A percentile compares a stretch with the other conserved stretches of the same genome.
Conservation (phyloP, 352 stramenopile genomes). For the Globisporangium radiosum region DNA sequence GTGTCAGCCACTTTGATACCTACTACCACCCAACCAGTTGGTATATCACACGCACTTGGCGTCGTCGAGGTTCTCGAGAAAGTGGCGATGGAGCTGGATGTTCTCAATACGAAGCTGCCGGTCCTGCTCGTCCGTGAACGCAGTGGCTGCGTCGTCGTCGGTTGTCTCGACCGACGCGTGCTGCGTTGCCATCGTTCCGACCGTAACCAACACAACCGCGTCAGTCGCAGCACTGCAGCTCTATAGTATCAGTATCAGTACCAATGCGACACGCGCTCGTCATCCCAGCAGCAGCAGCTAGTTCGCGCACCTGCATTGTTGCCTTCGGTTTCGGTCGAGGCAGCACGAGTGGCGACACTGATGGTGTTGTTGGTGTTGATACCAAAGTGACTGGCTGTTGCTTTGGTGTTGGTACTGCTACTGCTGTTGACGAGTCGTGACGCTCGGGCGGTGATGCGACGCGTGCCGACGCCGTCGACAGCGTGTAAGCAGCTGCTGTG, state of each 20-base stretch:
- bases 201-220: background rate
- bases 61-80: slow-evolving; percentile 83
- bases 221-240: background rate
- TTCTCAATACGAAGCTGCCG: slow-evolving; percentile 65
- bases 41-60: slow-evolving; percentile 44
- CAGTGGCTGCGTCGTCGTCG: slow-evolving; percentile 30
- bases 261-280: too few species aligned
- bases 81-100: slow-evolving; percentile 69
- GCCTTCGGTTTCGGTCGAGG: slow-evolving; percentile 2
- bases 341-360: background rate
- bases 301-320: slow-evolving; percentile 6
- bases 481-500: too few species aligned
- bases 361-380: background rate
- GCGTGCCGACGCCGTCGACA: too few species aligned
- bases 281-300: background rate
- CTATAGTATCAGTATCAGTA: too few species aligned
- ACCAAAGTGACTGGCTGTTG: background rate
- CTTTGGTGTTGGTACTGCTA: slow-evolving; percentile 5
- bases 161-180: slow-evolving; percentile 29
- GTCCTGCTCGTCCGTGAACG: slow-evolving; percentile 62
- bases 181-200: slow-evolving; percentile 5
- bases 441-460: too few species aligned
- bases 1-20: background rate
- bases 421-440: background rate
- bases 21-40: background rate